These are phyloP conservation scores for Heteromeles arbutifolia DNA, from an alignment of 306 rosid species.

Conservation along the genomic window DNA sequence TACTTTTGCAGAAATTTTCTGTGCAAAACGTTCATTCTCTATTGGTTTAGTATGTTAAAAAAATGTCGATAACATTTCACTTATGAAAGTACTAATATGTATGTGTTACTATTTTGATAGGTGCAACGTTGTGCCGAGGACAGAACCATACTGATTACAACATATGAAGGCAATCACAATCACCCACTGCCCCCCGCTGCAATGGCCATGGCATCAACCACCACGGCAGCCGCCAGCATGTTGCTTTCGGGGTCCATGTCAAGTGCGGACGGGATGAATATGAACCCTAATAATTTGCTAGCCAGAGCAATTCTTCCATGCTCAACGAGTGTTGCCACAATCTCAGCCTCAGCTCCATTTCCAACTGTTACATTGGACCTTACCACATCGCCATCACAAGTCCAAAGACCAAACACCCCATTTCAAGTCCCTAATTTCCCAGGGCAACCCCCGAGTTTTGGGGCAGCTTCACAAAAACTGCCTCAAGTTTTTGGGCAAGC, in stretches of 20 bases:
- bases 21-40: background rate
- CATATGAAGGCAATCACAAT: constrained; percentile 92
- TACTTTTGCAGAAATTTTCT: background rate
- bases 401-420: constrained; percentile 44
- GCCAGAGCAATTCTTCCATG: constrained; percentile 80
- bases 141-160: constrained; percentile 66
- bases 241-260: constrained; percentile 83
- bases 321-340: constrained; percentile 73
- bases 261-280: constrained; percentile 63
- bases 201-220: constrained; percentile 94
- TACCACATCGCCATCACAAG: constrained; percentile 58
- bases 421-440: constrained; percentile 53
- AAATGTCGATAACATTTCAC: background rate
- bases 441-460: constrained; percentile 48
- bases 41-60: background rate
- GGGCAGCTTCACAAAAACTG: constrained; percentile 12
- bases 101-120: constrained; percentile 19
- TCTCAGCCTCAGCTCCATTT: constrained; percentile 90
- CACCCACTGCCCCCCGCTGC: constrained; percentile 97
- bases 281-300: constrained; percentile 66
- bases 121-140: constrained; percentile 98
- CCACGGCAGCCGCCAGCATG: constrained; percentile 87
- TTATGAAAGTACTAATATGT: background rate
- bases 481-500: constrained; percentile 52
- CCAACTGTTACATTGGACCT: constrained; percentile 84